These are phyloP conservation scores for Suillus decipiens DNA, from an alignment of 768 basidiomycete genomes.

Conservation along the genomic window DNA sequence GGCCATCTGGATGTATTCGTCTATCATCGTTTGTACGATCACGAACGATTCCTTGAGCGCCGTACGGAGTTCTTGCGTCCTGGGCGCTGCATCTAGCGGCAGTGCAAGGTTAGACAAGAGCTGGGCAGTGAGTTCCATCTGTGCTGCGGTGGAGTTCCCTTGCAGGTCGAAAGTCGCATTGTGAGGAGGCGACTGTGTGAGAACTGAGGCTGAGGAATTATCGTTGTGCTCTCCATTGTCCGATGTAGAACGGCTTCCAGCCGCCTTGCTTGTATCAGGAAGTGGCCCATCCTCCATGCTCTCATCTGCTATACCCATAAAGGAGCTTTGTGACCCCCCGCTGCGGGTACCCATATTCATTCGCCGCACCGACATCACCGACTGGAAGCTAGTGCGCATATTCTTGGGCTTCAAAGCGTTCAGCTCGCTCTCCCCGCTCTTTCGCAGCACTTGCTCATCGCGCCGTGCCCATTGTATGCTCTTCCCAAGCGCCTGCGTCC, in stretches of 20 bases:
- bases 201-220: conserved; percentile 47
- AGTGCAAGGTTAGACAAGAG: conserved; percentile 53
- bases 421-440: conserved; percentile 52
- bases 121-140: conserved; percentile 75
- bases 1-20: conserved; percentile 69
- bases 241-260: not conserved
- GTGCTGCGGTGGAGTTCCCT: conserved; percentile 68
- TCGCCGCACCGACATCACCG: conserved; percentile 22
- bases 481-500: conserved; percentile 75
- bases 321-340: conserved; percentile 26
- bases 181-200: conserved; percentile 54
- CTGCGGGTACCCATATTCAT: conserved; percentile 27
- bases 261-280: not conserved
- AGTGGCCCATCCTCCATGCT: conserved; percentile 13
- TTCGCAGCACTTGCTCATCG: conserved; percentile 38
- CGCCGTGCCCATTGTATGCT: conserved; percentile 72
- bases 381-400: conserved; percentile 34
- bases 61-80: conserved; percentile 38
- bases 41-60: conserved; percentile 63
- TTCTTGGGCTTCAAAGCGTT: conserved; percentile 35
- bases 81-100: conserved; percentile 30
- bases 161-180: conserved; percentile 61
- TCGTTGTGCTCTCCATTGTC: conserved; percentile 39
- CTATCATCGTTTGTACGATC: conserved; percentile 58
- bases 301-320: conserved; percentile 25